Base-by-base conservation (phyloP, 2,329 filamentous ascomycete genomes). In the Arthrobotrys musiformis region DNA sequence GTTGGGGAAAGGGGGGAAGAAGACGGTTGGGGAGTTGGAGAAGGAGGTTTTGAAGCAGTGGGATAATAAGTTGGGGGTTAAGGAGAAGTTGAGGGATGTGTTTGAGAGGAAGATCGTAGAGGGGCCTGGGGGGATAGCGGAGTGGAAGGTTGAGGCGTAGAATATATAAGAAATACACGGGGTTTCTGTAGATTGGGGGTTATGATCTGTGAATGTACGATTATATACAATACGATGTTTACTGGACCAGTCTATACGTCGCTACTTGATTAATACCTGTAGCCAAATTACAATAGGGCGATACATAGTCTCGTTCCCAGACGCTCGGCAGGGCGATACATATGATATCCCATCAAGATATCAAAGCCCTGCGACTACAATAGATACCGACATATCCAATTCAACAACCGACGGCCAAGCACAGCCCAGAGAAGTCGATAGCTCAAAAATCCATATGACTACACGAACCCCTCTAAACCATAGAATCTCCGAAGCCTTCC, bases 31-130 rank as follows among this genome's bases (percentile, higher is more conserved):
- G 37, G 52, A 74, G 35, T 30, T 70, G 48, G 54, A 46, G 37
- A 50, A 46, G 44, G 37, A 37, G 22, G 60, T 76, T 13, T 15
- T 67, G 35, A 75, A 67, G 40, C 52, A 70, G 61, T 75, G 76
- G 76, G 70, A 79, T 40, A 19, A 42, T 19, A 76, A 79, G 24
- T 11, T 70, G 8, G 76, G 70, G 3, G 60, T 80, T 2, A 44
- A 52, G 50, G 80, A 81, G 42, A 87, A 92, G 62, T 85, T 92
- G 13, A 82, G 85, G 81, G 70, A 81, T 8, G 64, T 87, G 44
- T 85, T 90, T 17, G 80, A 82, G 26, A 87, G 92, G 81, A 92
- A 89, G 83, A 90, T 89, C 8, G 62, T 82, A 80, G 85, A 90
- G 6, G 89, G 91, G 80, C 83, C 80, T 0, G 88, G 89, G 81